phyloP scores from a whole-genome alignment of 202 grass and related monocot genomes.

The Saccharum hybrid region DNA sequence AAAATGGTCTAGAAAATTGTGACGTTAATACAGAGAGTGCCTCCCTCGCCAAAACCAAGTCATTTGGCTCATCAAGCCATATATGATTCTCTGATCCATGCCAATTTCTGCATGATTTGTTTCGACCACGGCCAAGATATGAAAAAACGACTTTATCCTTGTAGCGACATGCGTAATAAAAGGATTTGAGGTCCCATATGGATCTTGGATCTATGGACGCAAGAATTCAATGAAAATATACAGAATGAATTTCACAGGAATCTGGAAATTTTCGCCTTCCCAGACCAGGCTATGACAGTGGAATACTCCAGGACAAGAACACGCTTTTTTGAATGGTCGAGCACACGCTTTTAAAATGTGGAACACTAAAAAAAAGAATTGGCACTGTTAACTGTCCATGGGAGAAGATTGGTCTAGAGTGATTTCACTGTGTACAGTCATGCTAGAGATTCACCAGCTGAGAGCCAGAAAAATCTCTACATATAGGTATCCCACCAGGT shows the following conservation, averaged over 20 bases:
- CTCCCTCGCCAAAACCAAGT: not conserved
- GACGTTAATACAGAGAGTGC: not conserved
- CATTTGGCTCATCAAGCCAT: not conserved
- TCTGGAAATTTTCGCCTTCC: not conserved
- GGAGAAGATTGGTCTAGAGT: constrained; percentile 10
- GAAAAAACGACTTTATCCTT: not conserved
- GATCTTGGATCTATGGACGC: not conserved
- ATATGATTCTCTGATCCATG: not conserved
- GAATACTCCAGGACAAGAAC: not conserved
- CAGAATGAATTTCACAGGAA: not conserved
- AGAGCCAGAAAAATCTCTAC: constrained; percentile 26
- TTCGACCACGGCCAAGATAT: not conserved
- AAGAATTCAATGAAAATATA: not conserved
- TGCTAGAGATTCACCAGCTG: not conserved
- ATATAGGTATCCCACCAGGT: constrained; percentile 27
- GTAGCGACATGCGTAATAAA: not conserved
- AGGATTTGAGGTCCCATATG: not conserved
- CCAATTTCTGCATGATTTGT: not conserved
- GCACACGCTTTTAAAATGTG: not conserved
- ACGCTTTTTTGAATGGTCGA: not conserved
- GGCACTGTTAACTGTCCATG: not conserved
- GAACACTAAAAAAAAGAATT: not conserved
- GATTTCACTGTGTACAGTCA: constrained; percentile 5
- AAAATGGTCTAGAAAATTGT: not conserved
- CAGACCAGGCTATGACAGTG: not conserved